Conservation (phyloP, 1,139 yeast genomes). For the Hyphopichia pseudoburtonii region DNA sequence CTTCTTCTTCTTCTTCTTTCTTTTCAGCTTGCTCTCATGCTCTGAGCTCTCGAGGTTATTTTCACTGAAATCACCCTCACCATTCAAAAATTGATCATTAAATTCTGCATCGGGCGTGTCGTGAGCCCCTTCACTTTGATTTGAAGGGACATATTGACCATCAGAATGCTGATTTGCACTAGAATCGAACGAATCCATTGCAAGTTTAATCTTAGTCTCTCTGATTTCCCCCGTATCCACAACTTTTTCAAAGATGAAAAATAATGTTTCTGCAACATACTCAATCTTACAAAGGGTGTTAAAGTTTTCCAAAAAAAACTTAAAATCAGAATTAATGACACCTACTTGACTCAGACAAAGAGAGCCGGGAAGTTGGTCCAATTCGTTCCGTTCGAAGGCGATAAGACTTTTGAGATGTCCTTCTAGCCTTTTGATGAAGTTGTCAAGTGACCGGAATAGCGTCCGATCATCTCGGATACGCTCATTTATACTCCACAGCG, state of each 20-base stretch:
- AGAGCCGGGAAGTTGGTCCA: background rate
- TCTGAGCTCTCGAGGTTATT: background rate
- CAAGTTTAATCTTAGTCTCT: slow-evolving; percentile 1
- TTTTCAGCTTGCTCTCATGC: slow-evolving; percentile 10
- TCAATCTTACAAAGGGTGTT: slow-evolving; percentile 34
- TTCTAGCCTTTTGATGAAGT: slow-evolving; percentile 13
- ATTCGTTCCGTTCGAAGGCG: slow-evolving; percentile 6
- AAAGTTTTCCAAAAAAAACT: slow-evolving; percentile 26
- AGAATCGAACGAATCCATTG: background rate
- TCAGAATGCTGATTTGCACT: background rate
- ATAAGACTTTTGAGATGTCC: slow-evolving; percentile 12
- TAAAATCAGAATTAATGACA: slow-evolving; percentile 17
- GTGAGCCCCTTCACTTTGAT: slow-evolving; percentile 4
- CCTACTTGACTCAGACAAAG: slow-evolving; percentile 5
- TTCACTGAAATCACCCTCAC: slow-evolving; percentile 18
- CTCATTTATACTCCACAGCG: background rate
- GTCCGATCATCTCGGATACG: too few relatives aligned
- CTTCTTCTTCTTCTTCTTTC: slow-evolving; percentile 24
- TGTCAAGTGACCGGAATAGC: background rate
- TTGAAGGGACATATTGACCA: slow-evolving; percentile 2
- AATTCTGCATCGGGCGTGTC: slow-evolving; percentile 20
- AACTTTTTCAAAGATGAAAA: slow-evolving; percentile 25
- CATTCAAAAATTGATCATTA: slow-evolving; percentile 25
- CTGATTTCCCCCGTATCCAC: slow-evolving; percentile 19
- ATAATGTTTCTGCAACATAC: slow-evolving; percentile 26